Conservation (phyloP, 495 filamentous ascomycete species). For the Penicillium waksmanii region DNA sequence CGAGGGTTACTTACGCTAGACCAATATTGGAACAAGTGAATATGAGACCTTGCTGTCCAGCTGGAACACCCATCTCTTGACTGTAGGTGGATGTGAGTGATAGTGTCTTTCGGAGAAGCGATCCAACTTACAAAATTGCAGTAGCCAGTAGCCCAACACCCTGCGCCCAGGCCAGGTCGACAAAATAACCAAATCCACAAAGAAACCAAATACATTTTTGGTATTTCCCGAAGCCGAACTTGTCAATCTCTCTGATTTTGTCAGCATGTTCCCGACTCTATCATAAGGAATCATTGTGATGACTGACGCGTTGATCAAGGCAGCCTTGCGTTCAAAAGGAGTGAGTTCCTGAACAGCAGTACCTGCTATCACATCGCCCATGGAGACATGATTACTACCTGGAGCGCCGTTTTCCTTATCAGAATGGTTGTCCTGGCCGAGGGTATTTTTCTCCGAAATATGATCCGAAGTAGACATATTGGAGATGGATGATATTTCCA, state of each 20-base stretch:
- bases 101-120: background rate
- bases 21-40: background rate
- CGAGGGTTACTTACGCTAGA: background rate
- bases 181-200: constrained; percentile 55
- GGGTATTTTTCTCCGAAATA: background rate
- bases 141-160: constrained; percentile 43
- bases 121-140: constrained; percentile 1
- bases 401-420: background rate
- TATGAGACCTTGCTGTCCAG: constrained; percentile 2
- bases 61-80: constrained; percentile 1
- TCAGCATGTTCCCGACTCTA: background rate
- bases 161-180: constrained; percentile 54
- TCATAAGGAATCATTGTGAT: background rate
- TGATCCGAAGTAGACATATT: constrained; percentile 3
- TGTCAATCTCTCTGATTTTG: constrained; percentile 40
- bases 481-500: constrained; percentile 5
- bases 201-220: constrained; percentile 50
- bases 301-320: constrained; percentile 8
- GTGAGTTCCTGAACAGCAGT: constrained; percentile 3
- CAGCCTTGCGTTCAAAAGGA: constrained; percentile 7
- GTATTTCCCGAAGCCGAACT: constrained; percentile 54
- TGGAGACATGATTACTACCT: background rate
- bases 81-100: background rate
- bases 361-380: background rate
- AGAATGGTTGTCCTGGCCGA: background rate